These are phyloP conservation scores for Vitis labrusca DNA, from an alignment of 164 flowering plant genomes.

Conservation along the genomic window DNA sequence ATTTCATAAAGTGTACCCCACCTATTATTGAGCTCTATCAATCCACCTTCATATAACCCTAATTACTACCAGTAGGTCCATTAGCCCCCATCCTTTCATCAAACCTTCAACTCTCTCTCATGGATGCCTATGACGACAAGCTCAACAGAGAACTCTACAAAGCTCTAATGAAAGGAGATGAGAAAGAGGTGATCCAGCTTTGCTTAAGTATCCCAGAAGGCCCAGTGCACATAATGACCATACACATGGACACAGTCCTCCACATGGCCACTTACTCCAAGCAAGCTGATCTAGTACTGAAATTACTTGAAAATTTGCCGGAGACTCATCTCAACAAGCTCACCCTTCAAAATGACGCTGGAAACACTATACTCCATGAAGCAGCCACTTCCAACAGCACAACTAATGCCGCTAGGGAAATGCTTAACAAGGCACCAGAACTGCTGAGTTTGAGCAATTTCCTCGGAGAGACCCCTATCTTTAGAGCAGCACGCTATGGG, in stretches of 20 bases:
- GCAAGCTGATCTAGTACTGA: background rate
- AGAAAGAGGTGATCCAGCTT: background rate
- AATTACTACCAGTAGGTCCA: no score
- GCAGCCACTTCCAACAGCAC: background rate
- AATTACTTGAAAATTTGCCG: constrained; percentile 8
- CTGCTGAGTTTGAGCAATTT: background rate
- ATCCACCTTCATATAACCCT: no score
- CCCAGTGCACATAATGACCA: background rate
- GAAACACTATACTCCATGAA: constrained; percentile 16
- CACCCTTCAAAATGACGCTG: constrained; percentile 5
- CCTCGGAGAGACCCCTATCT: no score
- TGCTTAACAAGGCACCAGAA: constrained; percentile 3
- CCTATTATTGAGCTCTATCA: no score
- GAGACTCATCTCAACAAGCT: background rate
- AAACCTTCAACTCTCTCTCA: no score
- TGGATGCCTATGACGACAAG: no score
- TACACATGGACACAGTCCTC: constrained; percentile 10
- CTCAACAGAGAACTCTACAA: background rate
- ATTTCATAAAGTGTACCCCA: no score
- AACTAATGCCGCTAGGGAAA: background rate
- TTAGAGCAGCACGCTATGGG: no score
- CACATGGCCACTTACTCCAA: constrained; percentile 11
- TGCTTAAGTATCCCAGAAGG: constrained; percentile 2
- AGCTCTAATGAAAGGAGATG: constrained; percentile 7
- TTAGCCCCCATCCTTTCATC: no score